Conservation (phyloP, 176 grass and related monocot species). For the Lolium multiflorum region DNA sequence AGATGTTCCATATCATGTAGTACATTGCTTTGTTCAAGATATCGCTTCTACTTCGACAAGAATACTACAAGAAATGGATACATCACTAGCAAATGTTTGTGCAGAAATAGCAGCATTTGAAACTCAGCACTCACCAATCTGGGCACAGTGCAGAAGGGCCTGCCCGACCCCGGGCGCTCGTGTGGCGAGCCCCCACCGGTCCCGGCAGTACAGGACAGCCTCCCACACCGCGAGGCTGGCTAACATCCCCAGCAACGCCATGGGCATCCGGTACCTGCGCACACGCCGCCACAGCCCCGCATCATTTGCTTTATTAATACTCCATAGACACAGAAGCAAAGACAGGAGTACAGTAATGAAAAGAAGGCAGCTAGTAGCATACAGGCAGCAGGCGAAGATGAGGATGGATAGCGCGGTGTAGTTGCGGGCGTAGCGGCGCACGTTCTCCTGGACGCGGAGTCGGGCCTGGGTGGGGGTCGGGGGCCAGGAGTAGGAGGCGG, state of each 20-base stretch:
- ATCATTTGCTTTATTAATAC: constrained; percentile 15
- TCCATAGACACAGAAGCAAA: neutral
- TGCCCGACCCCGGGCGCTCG: constrained; percentile 57
- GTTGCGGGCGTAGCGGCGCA: constrained; percentile 83
- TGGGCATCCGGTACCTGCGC: constrained; percentile 83
- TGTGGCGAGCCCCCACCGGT: constrained; percentile 56
- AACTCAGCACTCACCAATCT: constrained; percentile 61
- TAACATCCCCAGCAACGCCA: constrained; percentile 73
- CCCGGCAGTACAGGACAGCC: constrained; percentile 60
- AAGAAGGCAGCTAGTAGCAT: neutral
- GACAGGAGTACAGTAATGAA: neutral
- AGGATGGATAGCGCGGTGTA: constrained; percentile 72
- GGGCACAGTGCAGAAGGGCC: constrained; percentile 42
- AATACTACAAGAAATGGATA: constrained; percentile 13
- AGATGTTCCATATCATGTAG: neutral
- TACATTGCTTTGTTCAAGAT: neutral
- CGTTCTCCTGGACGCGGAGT: constrained; percentile 93
- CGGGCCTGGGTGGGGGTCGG: constrained; percentile 72
- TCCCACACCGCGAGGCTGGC: constrained; percentile 77
- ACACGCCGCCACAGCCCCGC: neutral
- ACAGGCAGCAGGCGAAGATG: constrained; percentile 91
- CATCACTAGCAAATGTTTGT: constrained; percentile 11
- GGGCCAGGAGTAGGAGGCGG: constrained; percentile 79
- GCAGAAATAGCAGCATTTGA: neutral
- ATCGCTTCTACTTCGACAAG: neutral